Percentiles rank a stretch among this genome's conserved stretches.
These are phyloP conservation scores for Passiflora organensis DNA, from an alignment of 345 rosid genomes.

Conservation along the genomic window DNA sequence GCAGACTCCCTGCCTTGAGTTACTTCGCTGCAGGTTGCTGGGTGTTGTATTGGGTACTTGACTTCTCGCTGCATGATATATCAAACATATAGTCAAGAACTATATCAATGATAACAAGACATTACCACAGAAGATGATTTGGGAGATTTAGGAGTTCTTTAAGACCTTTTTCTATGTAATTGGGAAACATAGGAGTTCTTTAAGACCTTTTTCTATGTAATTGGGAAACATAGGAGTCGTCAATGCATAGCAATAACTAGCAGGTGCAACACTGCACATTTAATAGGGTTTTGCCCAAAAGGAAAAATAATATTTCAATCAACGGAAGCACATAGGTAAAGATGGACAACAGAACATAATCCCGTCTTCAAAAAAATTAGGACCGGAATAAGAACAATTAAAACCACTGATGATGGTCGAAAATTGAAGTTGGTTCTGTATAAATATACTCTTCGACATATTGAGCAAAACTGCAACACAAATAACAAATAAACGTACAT, in stretches of 20 bases:
- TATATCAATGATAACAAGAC: not conserved
- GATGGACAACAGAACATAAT: not conserved
- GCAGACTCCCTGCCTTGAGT: constrained; percentile 48
- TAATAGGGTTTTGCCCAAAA: too few relatives aligned
- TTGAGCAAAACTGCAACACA: not conserved
- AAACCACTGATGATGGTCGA: not conserved
- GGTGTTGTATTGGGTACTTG: constrained; percentile 43
- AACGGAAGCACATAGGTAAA: not conserved
- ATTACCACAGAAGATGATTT: not conserved
- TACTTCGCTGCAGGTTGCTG: constrained; percentile 51
- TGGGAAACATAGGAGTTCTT: not conserved
- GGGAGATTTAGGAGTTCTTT: not conserved
- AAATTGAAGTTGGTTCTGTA: not conserved
- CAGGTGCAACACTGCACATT: too few relatives aligned
- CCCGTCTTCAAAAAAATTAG: not conserved
- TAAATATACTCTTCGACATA: not conserved
- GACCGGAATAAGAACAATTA: too few relatives aligned
- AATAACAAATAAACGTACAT: not conserved
- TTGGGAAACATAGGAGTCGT: not conserved
- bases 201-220: not conserved
- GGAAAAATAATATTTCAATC: not conserved
- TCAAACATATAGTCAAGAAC: not conserved
- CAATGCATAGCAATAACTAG: too few relatives aligned
- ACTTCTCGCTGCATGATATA: constrained; percentile 45
- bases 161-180: not conserved